These are phyloP conservation scores for Diaporthe sp. DNA, from an alignment of 2,329 filamentous ascomycete genomes.

Conservation along the genomic window DNA sequence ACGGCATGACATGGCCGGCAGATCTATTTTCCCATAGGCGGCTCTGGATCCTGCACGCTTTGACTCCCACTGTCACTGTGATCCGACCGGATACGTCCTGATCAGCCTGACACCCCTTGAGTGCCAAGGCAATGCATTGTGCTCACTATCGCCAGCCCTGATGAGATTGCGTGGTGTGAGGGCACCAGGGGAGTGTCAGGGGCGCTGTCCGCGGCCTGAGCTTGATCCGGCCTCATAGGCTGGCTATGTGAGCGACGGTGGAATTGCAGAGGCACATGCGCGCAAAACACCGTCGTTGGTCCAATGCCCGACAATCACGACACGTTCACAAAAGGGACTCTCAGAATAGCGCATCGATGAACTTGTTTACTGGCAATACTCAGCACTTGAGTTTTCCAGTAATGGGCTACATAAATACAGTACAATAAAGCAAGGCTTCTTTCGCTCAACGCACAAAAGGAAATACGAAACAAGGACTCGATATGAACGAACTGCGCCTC, in stretches of 20 bases:
- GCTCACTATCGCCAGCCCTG: not conserved
- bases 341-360: conserved; percentile 1
- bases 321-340: not conserved
- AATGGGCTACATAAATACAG: conserved; percentile 14
- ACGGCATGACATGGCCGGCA: not conserved
- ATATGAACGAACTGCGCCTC: conserved; percentile 9
- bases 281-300: not conserved
- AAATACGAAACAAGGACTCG: not conserved
- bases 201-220: not conserved
- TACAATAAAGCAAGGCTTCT: conserved; percentile 24
- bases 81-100: not conserved
- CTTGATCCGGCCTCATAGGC: not conserved
- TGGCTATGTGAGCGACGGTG: not conserved
- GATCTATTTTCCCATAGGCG: conserved; percentile 2
- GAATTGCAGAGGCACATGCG: not conserved
- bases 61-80: conserved; percentile 3
- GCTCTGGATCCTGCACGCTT: conserved; percentile 22
- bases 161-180: not conserved
- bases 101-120: conserved; percentile 1
- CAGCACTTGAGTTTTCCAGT: conserved; percentile 36
- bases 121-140: conserved; percentile 17
- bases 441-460: conserved; percentile 8
- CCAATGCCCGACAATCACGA: not conserved
- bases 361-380: conserved; percentile 31
- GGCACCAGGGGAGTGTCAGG: not conserved